These are phyloP conservation scores for Selaginella moellendorffii DNA, from an alignment of 75 land plant species.

Conservation along the genomic window DNA sequence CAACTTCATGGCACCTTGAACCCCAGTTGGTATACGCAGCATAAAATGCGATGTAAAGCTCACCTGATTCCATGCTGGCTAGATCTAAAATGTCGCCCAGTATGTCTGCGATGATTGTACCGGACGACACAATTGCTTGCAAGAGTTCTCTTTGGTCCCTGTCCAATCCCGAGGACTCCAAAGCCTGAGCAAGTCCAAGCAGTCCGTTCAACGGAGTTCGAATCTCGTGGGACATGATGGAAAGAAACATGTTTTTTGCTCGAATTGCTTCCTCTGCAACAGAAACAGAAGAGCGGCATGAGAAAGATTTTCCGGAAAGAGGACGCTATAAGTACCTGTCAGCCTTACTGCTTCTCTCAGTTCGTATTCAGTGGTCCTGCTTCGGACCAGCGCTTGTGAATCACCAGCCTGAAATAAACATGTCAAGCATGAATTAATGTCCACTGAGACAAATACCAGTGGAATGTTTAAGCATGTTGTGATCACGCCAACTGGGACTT, in stretches of 20 bases:
- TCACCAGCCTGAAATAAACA: background rate
- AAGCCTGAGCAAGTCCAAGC: constrained; percentile 13
- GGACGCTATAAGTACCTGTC: background rate
- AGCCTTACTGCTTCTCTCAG: no score
- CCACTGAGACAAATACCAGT: background rate
- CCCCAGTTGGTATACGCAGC: no score
- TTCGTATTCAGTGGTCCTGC: background rate
- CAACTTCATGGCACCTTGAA: constrained; percentile 13
- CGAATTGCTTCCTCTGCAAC: constrained; percentile 13
- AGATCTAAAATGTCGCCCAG: constrained; percentile 21
- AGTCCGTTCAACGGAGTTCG: constrained; percentile 21
- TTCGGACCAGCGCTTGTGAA: background rate
- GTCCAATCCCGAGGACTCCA: constrained; percentile 10
- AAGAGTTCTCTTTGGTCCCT: constrained; percentile 18
- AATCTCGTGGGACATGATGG: constrained; percentile 22
- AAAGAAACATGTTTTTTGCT: constrained; percentile 22
- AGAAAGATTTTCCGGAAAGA: background rate
- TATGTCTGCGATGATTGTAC: constrained; percentile 15
- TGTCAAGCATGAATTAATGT: background rate
- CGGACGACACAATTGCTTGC: constrained; percentile 17
- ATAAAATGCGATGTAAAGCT: no score
- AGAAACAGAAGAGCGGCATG: background rate
- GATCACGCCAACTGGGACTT: constrained; percentile 2
- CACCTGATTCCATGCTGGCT: constrained; percentile 17
- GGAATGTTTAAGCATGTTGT: constrained; percentile 9